Evolutionary conservation across 2,329 filamentous ascomycete genomes (phyloP), one percentile per base, ranked within the genome.

Genomic region (Alternaria conjuncta): DNA sequence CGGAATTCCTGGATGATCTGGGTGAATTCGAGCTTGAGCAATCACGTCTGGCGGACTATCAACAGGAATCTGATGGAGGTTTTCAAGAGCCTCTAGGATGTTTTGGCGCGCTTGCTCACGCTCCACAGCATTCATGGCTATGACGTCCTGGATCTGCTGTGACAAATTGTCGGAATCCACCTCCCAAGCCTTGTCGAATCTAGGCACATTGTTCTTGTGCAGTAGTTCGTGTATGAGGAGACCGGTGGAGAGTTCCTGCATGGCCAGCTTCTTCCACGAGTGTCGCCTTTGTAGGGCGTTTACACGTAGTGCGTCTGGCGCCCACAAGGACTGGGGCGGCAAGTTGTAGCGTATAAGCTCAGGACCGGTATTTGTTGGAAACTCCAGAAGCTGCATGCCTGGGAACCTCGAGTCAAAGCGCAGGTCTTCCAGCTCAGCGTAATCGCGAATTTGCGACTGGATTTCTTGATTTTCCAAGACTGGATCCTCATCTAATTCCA

Each of bases 241-340:
- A 28, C 81, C 82, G 44, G 81, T 76, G 8, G 79, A 75, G 10
- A 83, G 67, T 57, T 83, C 80, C 30, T 81, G 78, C 28, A 76
- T 76, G 43, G 79, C 76, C 49, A 83, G 55, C 70, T 85, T 85
- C 67, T 84, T 84, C 59, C 77, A 74, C 0, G 73, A 76, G 68
- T 80, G 81, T 36, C 75, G 70, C 41, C 65, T 74, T 10, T 71
- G 63, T 30, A 78, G 66, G 0, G 78, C 76, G 18, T 72, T 76
- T 36, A 64, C 51, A 15, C 79, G 80, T 13, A 70, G 56, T 9
- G 57, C 18, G n/a, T 78, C 74, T 0, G 70, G 57, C 3, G 83
- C 80, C 73, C 83, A 85, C 25, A 84, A 70, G 4, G 83, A 85
- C 57, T 84, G 81, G 4, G 83, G 83, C 8, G 83, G 78, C 23